Conservation (phyloP, 176 grass and related monocot species). For the Alloteropsis semialata region DNA sequence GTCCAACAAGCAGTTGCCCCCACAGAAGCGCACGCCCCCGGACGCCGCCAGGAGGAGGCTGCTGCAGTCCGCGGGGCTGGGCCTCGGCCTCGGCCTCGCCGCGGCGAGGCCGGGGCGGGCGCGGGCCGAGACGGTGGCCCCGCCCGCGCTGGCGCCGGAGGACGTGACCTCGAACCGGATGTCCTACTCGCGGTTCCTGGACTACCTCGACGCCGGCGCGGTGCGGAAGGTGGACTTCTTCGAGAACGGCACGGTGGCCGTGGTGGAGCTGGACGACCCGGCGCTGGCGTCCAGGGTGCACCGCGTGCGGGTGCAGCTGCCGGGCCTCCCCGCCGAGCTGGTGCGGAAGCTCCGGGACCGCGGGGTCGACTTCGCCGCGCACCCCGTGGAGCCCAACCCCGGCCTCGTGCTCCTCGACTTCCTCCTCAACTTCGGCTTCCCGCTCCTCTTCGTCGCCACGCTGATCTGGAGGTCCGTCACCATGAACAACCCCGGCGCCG, state of each 20-base stretch:
- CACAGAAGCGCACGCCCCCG: background rate
- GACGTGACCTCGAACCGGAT: conserved; percentile 55
- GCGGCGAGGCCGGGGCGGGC: conserved; percentile 4
- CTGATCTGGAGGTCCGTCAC: conserved; percentile 36
- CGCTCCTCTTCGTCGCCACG: conserved; percentile 58
- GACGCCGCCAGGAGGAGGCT: conserved; percentile 48
- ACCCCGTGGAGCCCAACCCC: conserved; percentile 45
- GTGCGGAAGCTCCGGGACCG: conserved; percentile 63
- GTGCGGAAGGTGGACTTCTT: conserved; percentile 71
- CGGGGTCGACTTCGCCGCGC: conserved; percentile 59
- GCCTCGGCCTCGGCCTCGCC: conserved; percentile 40
- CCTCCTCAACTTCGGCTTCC: conserved; percentile 49
- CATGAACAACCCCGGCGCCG: conserved; percentile 42
- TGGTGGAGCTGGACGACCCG: conserved; percentile 63
- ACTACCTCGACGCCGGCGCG: conserved; percentile 62
- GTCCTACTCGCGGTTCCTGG: conserved; percentile 74
- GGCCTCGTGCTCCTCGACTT: conserved; percentile 54
- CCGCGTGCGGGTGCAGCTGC: conserved; percentile 70
- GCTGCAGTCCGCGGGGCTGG: conserved; percentile 43
- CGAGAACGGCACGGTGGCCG: conserved; percentile 62
- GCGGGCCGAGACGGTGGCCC: conserved; percentile 18
- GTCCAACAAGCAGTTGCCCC: conserved; percentile 27
- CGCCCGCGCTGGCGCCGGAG: background rate
- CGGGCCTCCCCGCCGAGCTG: conserved; percentile 55
- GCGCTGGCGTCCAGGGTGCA: conserved; percentile 29